These are phyloP conservation scores for Oligophagozyma castellii DNA, from an alignment of 1,139 yeast species.

Conservation along the genomic window DNA sequence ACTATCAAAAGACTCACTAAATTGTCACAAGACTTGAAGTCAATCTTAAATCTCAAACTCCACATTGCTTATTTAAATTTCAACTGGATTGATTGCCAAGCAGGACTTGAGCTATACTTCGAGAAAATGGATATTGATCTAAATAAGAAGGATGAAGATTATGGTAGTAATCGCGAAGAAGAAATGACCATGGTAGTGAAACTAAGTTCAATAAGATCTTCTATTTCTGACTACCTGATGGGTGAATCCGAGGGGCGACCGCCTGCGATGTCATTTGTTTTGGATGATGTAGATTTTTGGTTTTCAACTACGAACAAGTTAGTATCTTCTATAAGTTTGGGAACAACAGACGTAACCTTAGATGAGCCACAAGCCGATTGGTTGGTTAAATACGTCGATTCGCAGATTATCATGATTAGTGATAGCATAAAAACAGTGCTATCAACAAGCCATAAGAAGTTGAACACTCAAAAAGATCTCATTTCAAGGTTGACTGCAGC, in stretches of 20 bases:
- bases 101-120: constrained; percentile 23
- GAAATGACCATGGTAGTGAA: constrained; percentile 11
- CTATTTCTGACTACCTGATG: constrained; percentile 7
- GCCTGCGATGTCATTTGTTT: constrained; percentile 8
- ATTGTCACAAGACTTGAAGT: constrained; percentile 28
- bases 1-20: constrained; percentile 34
- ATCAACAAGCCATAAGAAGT: constrained; percentile 2
- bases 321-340: constrained; percentile 28
- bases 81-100: constrained; percentile 11
- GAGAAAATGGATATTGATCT: constrained; percentile 27
- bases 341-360: constrained; percentile 25
- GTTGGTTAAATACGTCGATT: constrained; percentile 25
- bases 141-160: constrained; percentile 10
- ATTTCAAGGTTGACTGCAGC: constrained; percentile 42
- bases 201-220: constrained; percentile 12
- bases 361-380: constrained; percentile 29
- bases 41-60: constrained; percentile 35
- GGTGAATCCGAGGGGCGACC: constrained; percentile 11
- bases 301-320: constrained; percentile 19
- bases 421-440: neutral
- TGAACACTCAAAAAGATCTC: constrained; percentile 12
- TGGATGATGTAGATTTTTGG: constrained; percentile 33
- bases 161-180: constrained; percentile 6
- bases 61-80: constrained; percentile 37
- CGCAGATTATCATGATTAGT: no score